These are phyloP conservation scores for Chamaecrista fasciculata DNA, from an alignment of 306 rosid species.

Conservation along the genomic window DNA sequence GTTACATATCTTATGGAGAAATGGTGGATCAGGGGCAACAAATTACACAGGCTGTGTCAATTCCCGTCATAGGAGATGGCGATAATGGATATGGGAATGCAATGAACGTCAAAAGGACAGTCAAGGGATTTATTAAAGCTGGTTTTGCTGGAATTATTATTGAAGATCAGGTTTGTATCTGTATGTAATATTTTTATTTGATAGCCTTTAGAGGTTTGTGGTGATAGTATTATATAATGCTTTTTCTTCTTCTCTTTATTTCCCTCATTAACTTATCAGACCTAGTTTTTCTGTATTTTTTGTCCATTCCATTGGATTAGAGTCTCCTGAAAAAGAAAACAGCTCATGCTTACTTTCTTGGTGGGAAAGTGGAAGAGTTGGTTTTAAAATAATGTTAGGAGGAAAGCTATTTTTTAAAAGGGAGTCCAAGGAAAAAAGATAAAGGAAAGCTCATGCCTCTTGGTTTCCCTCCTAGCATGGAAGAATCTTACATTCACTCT, in stretches of 20 bases:
- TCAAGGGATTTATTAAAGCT: slow-evolving; percentile 71
- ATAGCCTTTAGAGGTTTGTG: background rate
- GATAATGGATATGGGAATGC: slow-evolving; percentile 92
- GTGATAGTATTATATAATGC: background rate
- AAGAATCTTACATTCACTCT: background rate
- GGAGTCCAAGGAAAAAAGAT: too few species aligned
- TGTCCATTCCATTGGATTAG: background rate
- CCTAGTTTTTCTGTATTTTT: background rate
- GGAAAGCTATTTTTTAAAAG: too few species aligned
- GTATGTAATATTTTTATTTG: background rate
- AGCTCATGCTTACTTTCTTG: background rate
- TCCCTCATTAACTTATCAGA: background rate
- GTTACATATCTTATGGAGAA: slow-evolving; percentile 81
- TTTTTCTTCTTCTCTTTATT: background rate
- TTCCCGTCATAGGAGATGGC: slow-evolving; percentile 87
- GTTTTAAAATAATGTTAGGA: background rate
- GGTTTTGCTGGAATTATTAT: slow-evolving; percentile 85
- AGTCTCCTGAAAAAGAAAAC: background rate
- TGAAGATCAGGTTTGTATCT: slow-evolving; percentile 75
- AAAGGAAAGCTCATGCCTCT: background rate
- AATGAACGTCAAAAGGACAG: slow-evolving; percentile 85
- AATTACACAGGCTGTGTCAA: slow-evolving; percentile 64
- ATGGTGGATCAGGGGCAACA: slow-evolving; percentile 75
- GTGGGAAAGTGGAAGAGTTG: background rate
- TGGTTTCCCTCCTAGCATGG: background rate